Evolutionary conservation across 2,329 filamentous ascomycete species (phyloP), one percentile per base, ranked within the genome.

Genomic region (Aureobasidium sp.): DNA sequence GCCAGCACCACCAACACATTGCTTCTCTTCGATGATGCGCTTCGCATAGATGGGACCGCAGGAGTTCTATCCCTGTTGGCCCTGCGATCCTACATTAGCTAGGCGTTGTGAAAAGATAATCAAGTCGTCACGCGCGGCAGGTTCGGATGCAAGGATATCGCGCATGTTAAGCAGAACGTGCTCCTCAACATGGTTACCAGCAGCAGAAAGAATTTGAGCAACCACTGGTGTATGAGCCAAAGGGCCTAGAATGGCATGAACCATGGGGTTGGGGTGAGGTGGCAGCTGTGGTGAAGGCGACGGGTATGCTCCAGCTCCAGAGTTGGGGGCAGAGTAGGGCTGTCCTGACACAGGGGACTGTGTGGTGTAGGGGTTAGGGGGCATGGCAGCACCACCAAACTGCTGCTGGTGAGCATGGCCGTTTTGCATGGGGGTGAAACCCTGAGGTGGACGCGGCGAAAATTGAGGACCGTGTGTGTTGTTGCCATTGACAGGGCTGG

Each of bases 141-240:
- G 84, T 61, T 91, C 86, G 12, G 81, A 79, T 55, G 86, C 81
- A 27, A 91, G 80, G 15, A 93, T 86, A 42, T 82, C 80, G 57
- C 83, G 81, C 65, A 97, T 83, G 31, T 94, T 84, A 61, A 83
- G 80, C 82, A 94, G 87, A 70, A 95, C 89, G 17, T 82, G 68
- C 51, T 73, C 71, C 11, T 68, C 68, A 31, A 79, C 72, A 8
- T 68, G 66, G 7, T 73, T 69, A 17, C 72, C 70, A 11, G 72
- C 62, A 27, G 55, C 68, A 3, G 66, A 63, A n/a, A 80, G 66
- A 20, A 79, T 71, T 58, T 72, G 69, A 44, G 71, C 67, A 14
- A 79, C 76, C 17, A 77, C 75, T 0, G 77, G 76, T 3, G 73
- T 69, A 36, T 74, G 70, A 42, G 78, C 75, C 56, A 76, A 72